Percentiles rank a stretch among this genome's conserved stretches.
Evolutionary conservation across 1,139 yeast species (phyloP).

Genomic region (Hanseniaspora gamundiae): DNA sequence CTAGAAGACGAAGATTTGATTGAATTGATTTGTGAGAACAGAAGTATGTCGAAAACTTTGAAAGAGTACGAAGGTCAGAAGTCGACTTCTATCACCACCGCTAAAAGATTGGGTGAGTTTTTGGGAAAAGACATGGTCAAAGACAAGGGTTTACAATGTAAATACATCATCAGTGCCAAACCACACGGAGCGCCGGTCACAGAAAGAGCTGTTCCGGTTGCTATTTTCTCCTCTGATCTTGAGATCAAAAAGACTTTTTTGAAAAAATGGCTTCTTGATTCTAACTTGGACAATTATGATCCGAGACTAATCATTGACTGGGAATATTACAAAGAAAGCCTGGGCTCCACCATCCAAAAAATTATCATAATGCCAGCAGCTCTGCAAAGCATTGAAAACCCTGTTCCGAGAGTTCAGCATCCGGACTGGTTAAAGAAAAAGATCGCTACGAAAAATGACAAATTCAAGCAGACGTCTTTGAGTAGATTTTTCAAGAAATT

Average conservation of each 20-base stretch:
- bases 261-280: slow-evolving; percentile 80
- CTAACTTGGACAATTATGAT: slow-evolving; percentile 68
- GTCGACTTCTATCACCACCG: slow-evolving; percentile 93
- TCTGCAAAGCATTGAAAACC: slow-evolving; percentile 75
- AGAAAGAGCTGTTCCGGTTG: slow-evolving; percentile 93
- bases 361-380: slow-evolving; percentile 98
- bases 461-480: slow-evolving; percentile 59
- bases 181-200: slow-evolving; percentile 88
- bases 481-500: slow-evolving; percentile 36
- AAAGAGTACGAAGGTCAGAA: slow-evolving; percentile 85
- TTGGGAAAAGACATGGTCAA: slow-evolving; percentile 96
- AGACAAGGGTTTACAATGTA: slow-evolving; percentile 92
- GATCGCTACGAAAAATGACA: slow-evolving; percentile 48
- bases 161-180: slow-evolving; percentile 76
- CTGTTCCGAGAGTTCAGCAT: slow-evolving; percentile 88
- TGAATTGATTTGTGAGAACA: slow-evolving; percentile 89
- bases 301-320: slow-evolving; percentile 87
- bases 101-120: slow-evolving; percentile 84
- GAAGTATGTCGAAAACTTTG: slow-evolving; percentile 87
- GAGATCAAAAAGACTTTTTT: slow-evolving; percentile 49
- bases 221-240: slow-evolving; percentile 79
- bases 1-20: slow-evolving; percentile 90
- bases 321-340: slow-evolving; percentile 82
- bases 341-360: slow-evolving; percentile 88
- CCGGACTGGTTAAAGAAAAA: slow-evolving; percentile 84